Percentiles rank a stretch among this genome's conserved stretches.
phyloP scores from a whole-genome alignment of 2,329 filamentous ascomycete genomes.

The Arthrobotrys entomopaga region DNA sequence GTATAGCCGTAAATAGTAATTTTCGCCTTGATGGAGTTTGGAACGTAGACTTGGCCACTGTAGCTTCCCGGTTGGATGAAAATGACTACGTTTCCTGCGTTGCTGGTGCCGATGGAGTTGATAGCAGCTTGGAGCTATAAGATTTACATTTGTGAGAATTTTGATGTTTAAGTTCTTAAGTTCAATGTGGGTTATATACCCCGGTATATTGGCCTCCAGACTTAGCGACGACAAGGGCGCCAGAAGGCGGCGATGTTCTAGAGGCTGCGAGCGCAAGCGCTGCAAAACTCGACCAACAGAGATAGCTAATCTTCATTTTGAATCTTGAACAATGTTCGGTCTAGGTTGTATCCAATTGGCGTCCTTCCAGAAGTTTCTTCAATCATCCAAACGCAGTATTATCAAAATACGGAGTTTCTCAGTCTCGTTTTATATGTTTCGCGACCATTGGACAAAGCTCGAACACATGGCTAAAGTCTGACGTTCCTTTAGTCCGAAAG shows the following conservation, averaged over 20 bases:
- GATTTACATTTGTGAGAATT: neutral
- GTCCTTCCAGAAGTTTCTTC: neutral
- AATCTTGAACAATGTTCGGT: conserved; percentile 10
- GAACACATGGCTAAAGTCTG: neutral
- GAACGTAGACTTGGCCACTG: conserved; percentile 70
- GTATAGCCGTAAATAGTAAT: conserved; percentile 72
- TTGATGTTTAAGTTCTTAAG: too few relatives aligned
- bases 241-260: conserved; percentile 65
- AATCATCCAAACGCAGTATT: neutral
- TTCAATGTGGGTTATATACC: conserved; percentile 57
- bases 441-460: neutral
- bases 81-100: conserved; percentile 68
- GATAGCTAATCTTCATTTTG: conserved; percentile 47
- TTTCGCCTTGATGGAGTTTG: conserved; percentile 63
- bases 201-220: conserved; percentile 64
- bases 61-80: conserved; percentile 73
- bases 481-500: conserved; percentile 14
- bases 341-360: neutral
- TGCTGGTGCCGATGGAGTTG: conserved; percentile 68
- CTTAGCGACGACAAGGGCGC: conserved; percentile 66
- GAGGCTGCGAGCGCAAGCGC: conserved; percentile 58
- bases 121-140: conserved; percentile 69
- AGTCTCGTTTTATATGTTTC: neutral
- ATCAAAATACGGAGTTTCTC: neutral
- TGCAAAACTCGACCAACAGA: conserved; percentile 25